Evolutionary conservation across 2,329 filamentous ascomycete genomes (phyloP).

Genomic region (Pleurostoma richardsiae): DNA sequence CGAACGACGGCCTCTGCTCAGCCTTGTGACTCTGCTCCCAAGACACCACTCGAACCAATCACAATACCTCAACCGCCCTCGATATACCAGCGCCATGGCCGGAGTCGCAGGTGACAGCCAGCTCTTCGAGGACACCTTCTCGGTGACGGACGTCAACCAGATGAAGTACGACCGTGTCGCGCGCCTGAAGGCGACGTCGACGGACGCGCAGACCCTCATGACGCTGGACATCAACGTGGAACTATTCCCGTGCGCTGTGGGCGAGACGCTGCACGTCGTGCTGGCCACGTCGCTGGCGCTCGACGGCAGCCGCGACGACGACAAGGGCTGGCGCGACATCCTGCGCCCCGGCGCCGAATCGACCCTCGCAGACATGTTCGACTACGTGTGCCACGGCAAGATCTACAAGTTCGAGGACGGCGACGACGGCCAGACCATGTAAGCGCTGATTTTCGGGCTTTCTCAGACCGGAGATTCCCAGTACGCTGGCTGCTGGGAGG

Average conservation of each 20-base stretch:
- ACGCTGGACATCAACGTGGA: constrained; percentile 92
- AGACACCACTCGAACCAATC: no score
- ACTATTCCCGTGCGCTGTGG: constrained; percentile 71
- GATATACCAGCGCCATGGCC: constrained; percentile 27
- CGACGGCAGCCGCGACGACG: constrained; percentile 76
- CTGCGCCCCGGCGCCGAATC: constrained; percentile 49
- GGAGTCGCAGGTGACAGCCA: constrained; percentile 73
- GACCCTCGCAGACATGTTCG: constrained; percentile 71
- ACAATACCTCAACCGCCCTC: no score
- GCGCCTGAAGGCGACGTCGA: constrained; percentile 72
- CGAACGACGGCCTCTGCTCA: no score
- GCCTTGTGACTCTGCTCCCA: no score
- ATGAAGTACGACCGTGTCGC: constrained; percentile 94
- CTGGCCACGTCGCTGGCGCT: constrained; percentile 81
- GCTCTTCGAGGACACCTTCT: constrained; percentile 92
- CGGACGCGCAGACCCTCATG: constrained; percentile 70
- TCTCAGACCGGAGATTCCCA: no score
- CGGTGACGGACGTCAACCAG: constrained; percentile 70
- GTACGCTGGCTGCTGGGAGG: no score
- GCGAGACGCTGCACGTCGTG: constrained; percentile 75
- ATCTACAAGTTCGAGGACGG: constrained; percentile 85
- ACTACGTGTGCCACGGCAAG: constrained; percentile 86
- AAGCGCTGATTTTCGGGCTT: constrained; percentile 30
- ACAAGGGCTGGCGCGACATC: constrained; percentile 77
- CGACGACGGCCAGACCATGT: constrained; percentile 79